A percentile compares a stretch with the other conserved stretches of the same genome.
These are phyloP conservation scores for Rhizomucor pusillus DNA, from an alignment of 371 early-diverging fungal genomes.

Conservation along the genomic window DNA sequence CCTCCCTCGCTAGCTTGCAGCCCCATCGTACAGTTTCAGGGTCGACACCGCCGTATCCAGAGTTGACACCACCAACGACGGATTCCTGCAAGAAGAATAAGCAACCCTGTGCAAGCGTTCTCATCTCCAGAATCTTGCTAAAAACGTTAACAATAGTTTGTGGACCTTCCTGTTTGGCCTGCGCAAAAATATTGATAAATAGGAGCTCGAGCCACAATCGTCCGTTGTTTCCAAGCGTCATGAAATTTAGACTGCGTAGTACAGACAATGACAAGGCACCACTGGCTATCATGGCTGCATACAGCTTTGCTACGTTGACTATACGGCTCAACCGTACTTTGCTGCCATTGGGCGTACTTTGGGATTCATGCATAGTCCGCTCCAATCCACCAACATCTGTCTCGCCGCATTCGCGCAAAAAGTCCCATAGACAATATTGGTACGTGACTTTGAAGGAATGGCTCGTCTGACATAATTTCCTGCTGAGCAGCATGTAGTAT, in stretches of 20 bases:
- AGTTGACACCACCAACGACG: slow-evolving; percentile 34
- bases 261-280: slow-evolving; percentile 62
- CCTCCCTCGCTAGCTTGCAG: slow-evolving; percentile 61
- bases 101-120: slow-evolving; percentile 70
- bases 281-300: slow-evolving; percentile 61
- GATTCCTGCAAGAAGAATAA: slow-evolving; percentile 71
- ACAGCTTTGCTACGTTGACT: slow-evolving; percentile 75
- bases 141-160: slow-evolving; percentile 59
- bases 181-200: slow-evolving; percentile 50
- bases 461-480: slow-evolving; percentile 70
- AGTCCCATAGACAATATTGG: slow-evolving; percentile 95
- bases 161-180: slow-evolving; percentile 39
- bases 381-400: slow-evolving; percentile 76
- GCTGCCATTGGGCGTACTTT: slow-evolving; percentile 10
- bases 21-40: slow-evolving; percentile 60
- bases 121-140: slow-evolving; percentile 53
- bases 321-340: slow-evolving; percentile 62
- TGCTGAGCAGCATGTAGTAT: slow-evolving; percentile 88
- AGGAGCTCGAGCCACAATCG: slow-evolving; percentile 68
- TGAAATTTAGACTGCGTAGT: slow-evolving; percentile 75
- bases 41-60: slow-evolving; percentile 41
- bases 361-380: slow-evolving; percentile 23
- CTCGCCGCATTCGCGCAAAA: slow-evolving; percentile 76
- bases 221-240: slow-evolving; percentile 58
- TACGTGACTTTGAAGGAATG: slow-evolving; percentile 89